Conservation (phyloP, 2,329 filamentous ascomycete genomes). For the Colletotrichum phormii region DNA sequence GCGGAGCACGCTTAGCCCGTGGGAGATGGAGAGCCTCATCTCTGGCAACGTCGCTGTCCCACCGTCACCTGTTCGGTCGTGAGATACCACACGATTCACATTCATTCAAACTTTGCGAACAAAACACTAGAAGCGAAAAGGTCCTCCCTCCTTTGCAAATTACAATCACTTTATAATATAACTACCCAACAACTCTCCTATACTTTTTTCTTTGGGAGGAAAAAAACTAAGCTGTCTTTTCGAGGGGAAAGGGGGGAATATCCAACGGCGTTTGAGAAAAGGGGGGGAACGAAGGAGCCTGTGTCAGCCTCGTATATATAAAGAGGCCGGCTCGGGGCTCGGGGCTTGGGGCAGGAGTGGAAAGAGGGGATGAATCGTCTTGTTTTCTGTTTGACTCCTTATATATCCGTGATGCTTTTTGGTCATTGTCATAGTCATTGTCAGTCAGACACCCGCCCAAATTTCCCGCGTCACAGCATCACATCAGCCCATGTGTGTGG, state of each 20-base stretch:
- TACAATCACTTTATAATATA: neutral
- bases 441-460: neutral
- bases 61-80: constrained; percentile 30
- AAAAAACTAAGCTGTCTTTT: neutral
- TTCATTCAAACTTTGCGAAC: neutral
- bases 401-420: neutral
- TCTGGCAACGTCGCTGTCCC: constrained; percentile 47
- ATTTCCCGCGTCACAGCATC: neutral
- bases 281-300: neutral
- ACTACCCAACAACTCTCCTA: neutral
- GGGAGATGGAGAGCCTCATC: constrained; percentile 78
- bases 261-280: neutral
- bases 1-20: constrained; percentile 80
- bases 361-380: neutral
- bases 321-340: neutral
- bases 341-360: neutral
- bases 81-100: neutral
- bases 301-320: neutral
- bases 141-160: neutral
- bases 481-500: neutral
- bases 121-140: neutral
- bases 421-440: neutral
- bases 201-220: neutral
- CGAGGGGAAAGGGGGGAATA: neutral
- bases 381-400: neutral